Evolutionary conservation across 305 asterid species (phyloP), one percentile per base, ranked within the genome.

Genomic region (Fraxinus floribunda): DNA sequence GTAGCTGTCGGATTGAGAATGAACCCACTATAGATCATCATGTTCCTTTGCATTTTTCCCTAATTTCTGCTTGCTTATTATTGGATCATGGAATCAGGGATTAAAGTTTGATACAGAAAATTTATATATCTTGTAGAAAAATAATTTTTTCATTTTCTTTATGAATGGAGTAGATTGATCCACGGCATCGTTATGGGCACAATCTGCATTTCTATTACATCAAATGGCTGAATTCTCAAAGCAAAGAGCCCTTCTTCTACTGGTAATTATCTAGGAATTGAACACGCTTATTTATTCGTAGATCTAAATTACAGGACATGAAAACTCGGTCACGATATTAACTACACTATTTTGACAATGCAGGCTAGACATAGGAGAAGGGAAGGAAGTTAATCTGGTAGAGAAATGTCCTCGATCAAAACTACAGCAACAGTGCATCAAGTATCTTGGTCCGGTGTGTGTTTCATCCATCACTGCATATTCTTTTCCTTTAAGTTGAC

Each of bases 311-410:
- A 39, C 75, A 6, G 3, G 38, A 10, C 71, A 46, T 73, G 30
- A 6, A 57, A 36, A 74, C 81, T 11, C 20, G 29, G n/a, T 22
- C 32, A 24, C 16, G 7, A n/a, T 57, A 22, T 46, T 78, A 78
- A 78, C 72, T 3, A 74, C 62, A 78, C 5, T 62, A 71, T 35
- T 79, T 39, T 52, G 55, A 32, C 73, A n/a, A 16, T 76, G 81
- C 90, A 95, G 99, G 99, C 91, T 95, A 29, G 98, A 95, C 83
- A 90, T 95, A 57, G 99, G 99, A 26, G 99, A 95, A 88, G 99
- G 99, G 74, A 95, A 89, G 70, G 99, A 95, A 73, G 91, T 95
- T 44, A 94, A 89, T 85, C 89, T 94, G 22, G 83, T 81, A 0
- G 99, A 95, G 8, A 93, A 91, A 86, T 94, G 99, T 84, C 85